These are phyloP conservation scores for Chlamydomonas reinhardtii DNA, from an alignment of 163 green algal genomes.

Conservation along the genomic window DNA sequence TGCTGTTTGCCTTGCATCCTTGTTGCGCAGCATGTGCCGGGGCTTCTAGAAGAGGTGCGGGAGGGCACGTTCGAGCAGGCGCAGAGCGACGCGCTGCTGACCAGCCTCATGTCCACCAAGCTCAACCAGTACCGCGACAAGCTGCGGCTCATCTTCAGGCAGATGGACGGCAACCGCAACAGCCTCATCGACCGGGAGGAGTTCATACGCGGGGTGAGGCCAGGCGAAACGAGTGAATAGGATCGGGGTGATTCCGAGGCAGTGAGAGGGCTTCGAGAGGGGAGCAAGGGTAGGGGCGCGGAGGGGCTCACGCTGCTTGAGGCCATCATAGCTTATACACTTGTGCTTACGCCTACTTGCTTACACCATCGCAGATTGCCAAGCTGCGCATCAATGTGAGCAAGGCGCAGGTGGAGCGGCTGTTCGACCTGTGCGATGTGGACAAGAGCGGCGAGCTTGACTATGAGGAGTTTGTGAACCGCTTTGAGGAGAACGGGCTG, in stretches of 20 bases:
- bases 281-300: too few species aligned
- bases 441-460: conserved; percentile 11
- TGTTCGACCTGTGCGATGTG: conserved; percentile 12
- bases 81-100: conserved; percentile 19
- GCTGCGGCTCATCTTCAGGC: conserved; percentile 42
- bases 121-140: conserved; percentile 32
- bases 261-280: too few species aligned
- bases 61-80: conserved; percentile 31
- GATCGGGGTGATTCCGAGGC: too few species aligned
- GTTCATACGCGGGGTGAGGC: conserved; percentile 33
- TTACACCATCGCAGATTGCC: conserved; percentile 7
- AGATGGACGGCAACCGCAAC: conserved; percentile 37
- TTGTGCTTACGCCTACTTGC: too few species aligned
- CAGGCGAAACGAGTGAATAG: too few species aligned
- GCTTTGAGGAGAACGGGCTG: conserved; percentile 15
- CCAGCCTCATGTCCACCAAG: conserved; percentile 15
- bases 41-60: conserved; percentile 7
- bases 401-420: conserved; percentile 10
- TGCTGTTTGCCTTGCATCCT: too few species aligned
- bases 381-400: conserved; percentile 4
- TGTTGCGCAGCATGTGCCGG: conserved; percentile 9
- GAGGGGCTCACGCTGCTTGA: too few species aligned
- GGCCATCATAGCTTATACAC: too few species aligned
- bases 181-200: conserved; percentile 22
- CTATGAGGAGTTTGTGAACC: conserved; percentile 28